phyloP scores from a whole-genome alignment of 305 asterid species.

The Euphrasia arctica region DNA sequence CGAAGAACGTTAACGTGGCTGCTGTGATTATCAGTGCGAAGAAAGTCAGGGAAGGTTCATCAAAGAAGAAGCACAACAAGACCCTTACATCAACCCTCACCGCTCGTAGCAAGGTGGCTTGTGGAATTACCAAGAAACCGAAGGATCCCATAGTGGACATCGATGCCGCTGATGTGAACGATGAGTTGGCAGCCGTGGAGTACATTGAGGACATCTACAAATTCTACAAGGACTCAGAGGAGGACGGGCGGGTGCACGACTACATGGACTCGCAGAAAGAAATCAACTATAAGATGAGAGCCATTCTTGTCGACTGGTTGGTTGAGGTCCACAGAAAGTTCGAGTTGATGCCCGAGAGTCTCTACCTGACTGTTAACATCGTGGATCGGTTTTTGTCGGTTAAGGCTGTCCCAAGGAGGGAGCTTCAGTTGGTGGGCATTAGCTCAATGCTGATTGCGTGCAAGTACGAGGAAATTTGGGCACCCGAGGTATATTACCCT shows the following conservation, averaged over 20 bases:
- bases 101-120: conserved; percentile 60
- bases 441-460: conserved; percentile 88
- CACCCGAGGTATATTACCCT: conserved; percentile 59
- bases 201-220: conserved; percentile 56
- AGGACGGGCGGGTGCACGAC: conserved; percentile 47
- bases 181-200: conserved; percentile 57
- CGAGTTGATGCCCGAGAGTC: conserved; percentile 67
- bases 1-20: conserved; percentile 23
- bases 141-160: conserved; percentile 37
- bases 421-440: conserved; percentile 89
- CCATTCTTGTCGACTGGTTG: conserved; percentile 85
- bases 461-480: conserved; percentile 97
- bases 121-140: conserved; percentile 40
- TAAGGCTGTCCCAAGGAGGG: conserved; percentile 53
- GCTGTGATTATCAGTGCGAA: conserved; percentile 15
- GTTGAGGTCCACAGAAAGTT: conserved; percentile 86
- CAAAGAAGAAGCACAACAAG: conserved; percentile 36
- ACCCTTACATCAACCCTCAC: conserved; percentile 47
- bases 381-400: conserved; percentile 65
- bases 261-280: conserved; percentile 71
- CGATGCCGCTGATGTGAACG: conserved; percentile 42
- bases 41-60: conserved; percentile 25
- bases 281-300: conserved; percentile 76
- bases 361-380: conserved; percentile 62
- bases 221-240: conserved; percentile 46